Base-by-base conservation (phyloP, 1,139 yeast genomes). In the Scheffersomyces cryptocercus region DNA sequence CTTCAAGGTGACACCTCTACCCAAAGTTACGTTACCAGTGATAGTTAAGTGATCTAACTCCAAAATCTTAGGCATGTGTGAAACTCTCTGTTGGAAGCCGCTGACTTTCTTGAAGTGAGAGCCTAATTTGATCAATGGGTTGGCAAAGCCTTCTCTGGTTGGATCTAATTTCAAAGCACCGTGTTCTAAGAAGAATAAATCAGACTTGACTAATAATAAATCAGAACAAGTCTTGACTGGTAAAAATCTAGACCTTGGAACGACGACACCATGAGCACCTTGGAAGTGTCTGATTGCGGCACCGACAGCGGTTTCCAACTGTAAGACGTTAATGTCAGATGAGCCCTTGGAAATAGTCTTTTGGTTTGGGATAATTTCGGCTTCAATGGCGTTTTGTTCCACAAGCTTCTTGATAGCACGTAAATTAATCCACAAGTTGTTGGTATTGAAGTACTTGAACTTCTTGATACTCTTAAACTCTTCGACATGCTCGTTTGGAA, bases 151-250 rank as follows among this genome's bases (percentile, higher is more conserved):
- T 58, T 86, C 95, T 70, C 99, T 83, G 45, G 84, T 72, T 43
- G 93, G 84, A 61, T 89, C 95, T 65, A 93, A 75, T 55, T 79
- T 85, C 59, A 93, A 79, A 14, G 96, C 86, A 63, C 99, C 99
- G 61, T 91, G 97, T 64, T 87, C 89, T 65, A 93, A 79, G 62
- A 78, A 81, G 77, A 91, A 93, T 62, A 93, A 79, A 66, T 93
- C 99, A n/a, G 97, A 90, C 72, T 93, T 93, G 54, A 93, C 99
- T 61, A 93, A 80, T 59, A 95, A 75, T 67, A 93, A 75, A 68
- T 93, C 99, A 8, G 97, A 90, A 67, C 95, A 89, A 20, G 99
- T 95, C 77, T 93, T 93, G 58, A 93, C 99, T 15, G 99, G 99
- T 73, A 95, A 81, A 80, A 93, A 93, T 66, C 99, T 85, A 37